Evolutionary conservation across 768 basidiomycete species (phyloP).

Genomic region (Trichaptum fuscoviolaceum): DNA sequence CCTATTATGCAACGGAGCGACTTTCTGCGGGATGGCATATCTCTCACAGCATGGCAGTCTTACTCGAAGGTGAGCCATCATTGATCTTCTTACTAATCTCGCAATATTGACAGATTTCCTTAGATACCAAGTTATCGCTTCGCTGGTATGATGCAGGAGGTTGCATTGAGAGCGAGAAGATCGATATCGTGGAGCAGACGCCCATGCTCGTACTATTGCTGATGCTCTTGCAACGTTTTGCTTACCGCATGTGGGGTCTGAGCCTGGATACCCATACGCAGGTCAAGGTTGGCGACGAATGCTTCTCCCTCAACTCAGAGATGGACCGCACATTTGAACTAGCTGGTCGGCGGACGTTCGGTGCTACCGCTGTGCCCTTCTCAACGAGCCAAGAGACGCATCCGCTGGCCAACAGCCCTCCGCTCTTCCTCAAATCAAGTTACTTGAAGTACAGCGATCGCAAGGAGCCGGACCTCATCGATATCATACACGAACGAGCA

Average conservation of each 20-base stretch:
- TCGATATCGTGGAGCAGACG: conserved; percentile 21
- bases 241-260: neutral
- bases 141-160: conserved; percentile 25
- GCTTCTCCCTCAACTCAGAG: neutral
- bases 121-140: conserved; percentile 5
- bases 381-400: neutral
- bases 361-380: neutral
- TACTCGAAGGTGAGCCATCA: neutral
- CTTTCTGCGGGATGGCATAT: neutral
- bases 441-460: neutral
- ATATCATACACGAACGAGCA: neutral
- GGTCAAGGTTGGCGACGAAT: neutral
- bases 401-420: too few relatives aligned
- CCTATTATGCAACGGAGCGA: neutral
- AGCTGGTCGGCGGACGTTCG: neutral
- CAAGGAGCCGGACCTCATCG: neutral
- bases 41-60: neutral
- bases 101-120: too few relatives aligned
- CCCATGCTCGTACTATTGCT: conserved; percentile 22
- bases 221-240: conserved; percentile 22
- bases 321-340: neutral
- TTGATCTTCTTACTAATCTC: too few relatives aligned
- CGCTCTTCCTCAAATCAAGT: neutral
- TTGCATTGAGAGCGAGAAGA: conserved; percentile 20
- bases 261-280: neutral